Percentiles rank a stretch among this genome's conserved stretches.
Evolutionary conservation across 2,329 filamentous ascomycete species (phyloP).

Genomic region (Immersiporthe knoxdaviesiana): DNA sequence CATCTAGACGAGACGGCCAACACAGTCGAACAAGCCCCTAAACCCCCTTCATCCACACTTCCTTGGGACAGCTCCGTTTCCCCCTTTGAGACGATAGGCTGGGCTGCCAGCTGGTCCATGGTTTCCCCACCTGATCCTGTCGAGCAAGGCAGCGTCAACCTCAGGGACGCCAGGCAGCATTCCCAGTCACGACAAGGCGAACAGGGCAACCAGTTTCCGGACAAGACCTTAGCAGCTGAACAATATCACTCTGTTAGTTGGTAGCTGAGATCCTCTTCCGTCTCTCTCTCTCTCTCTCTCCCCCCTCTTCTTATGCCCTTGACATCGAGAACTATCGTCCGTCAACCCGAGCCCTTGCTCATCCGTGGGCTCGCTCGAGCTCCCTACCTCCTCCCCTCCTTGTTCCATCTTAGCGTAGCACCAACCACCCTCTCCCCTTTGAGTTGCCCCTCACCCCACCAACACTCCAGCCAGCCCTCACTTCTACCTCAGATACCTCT

Average conservation of each 20-base stretch:
- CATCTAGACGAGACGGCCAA: background rate
- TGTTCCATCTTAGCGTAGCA: slow-evolving; percentile 5
- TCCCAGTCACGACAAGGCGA: slow-evolving; percentile 14
- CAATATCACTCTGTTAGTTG: slow-evolving; percentile 9
- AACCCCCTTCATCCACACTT: background rate
- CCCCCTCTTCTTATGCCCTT: too few species aligned
- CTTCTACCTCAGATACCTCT: slow-evolving; percentile 2
- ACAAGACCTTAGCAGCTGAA: background rate
- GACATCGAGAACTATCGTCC: background rate
- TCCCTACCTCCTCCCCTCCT: slow-evolving; percentile 1
- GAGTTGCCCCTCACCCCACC: slow-evolving; percentile 2
- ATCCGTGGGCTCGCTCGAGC: background rate
- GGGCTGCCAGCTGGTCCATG: slow-evolving; percentile 19
- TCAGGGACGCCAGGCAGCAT: slow-evolving; percentile 15
- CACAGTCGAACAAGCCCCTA: slow-evolving; percentile 3
- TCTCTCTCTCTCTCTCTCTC: background rate
- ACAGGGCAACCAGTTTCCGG: slow-evolving; percentile 1
- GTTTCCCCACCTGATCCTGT: slow-evolving; percentile 16
- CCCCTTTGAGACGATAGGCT: background rate
- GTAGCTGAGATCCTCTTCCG: background rate
- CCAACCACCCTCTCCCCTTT: slow-evolving; percentile 4
- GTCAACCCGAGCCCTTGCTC: background rate
- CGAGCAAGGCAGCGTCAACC: slow-evolving; percentile 14
- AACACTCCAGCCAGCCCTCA: background rate
- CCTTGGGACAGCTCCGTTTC: background rate